A percentile compares a stretch with the other conserved stretches of the same genome.
Conservation (phyloP, 192 early-diverging fungal genomes). For the Coemansia aciculifera region DNA sequence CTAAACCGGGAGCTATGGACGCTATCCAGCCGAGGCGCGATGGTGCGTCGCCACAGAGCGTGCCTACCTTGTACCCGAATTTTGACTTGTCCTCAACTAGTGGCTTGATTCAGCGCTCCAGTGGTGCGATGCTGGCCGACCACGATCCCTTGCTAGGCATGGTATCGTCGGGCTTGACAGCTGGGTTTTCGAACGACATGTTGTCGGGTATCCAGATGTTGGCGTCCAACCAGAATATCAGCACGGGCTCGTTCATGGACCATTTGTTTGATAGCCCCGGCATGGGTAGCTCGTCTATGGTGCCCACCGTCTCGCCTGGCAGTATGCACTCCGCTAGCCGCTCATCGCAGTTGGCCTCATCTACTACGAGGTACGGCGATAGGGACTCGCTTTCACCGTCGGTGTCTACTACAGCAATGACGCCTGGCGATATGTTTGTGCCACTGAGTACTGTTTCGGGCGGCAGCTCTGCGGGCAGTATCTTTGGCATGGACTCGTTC, state of each 20-base stretch:
- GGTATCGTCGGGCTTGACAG: constrained; percentile 12
- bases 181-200: constrained; percentile 29
- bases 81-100: constrained; percentile 9
- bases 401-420: background rate
- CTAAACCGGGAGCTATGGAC: constrained; percentile 34
- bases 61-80: constrained; percentile 29
- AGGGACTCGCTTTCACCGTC: constrained; percentile 20
- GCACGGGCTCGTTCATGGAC: constrained; percentile 44
- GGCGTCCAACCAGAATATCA: constrained; percentile 50
- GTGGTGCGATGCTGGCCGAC: constrained; percentile 8
- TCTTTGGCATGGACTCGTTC: constrained; percentile 33
- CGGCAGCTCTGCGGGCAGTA: background rate
- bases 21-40: constrained; percentile 11
- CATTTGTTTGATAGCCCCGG: constrained; percentile 27
- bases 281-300: background rate
- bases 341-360: background rate
- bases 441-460: constrained; percentile 21
- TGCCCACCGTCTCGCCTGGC: constrained; percentile 18
- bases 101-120: background rate
- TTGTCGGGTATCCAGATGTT: constrained; percentile 44
- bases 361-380: background rate
- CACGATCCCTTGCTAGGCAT: constrained; percentile 16
- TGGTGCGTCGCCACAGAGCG: constrained; percentile 36
- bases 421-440: constrained; percentile 49
- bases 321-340: background rate